Evolutionary conservation across 495 filamentous ascomycete species (phyloP).

Genomic region (Daldinia childiae): DNA sequence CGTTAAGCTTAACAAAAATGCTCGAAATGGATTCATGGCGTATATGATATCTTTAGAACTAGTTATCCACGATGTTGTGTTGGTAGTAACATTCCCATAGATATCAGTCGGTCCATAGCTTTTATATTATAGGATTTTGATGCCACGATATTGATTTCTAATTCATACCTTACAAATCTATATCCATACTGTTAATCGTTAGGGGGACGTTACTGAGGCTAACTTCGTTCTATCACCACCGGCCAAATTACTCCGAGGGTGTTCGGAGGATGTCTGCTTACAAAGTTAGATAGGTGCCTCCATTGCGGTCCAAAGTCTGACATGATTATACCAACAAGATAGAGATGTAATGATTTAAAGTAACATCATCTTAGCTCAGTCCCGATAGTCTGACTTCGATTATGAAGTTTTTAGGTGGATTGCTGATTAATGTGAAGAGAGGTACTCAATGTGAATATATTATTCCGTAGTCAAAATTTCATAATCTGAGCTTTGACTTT

Average conservation of each 20-base stretch:
- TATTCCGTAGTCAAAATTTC: neutral
- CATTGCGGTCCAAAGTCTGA: neutral
- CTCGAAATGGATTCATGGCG: neutral
- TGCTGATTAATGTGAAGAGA: neutral
- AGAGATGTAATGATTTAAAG: neutral
- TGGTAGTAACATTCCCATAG: neutral
- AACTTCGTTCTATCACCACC: neutral
- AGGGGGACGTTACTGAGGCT: neutral
- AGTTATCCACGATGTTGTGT: neutral
- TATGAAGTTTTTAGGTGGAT: no score
- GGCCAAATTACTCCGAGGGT: neutral
- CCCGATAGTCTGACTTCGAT: neutral
- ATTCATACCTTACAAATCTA: neutral
- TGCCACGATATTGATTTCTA: neutral
- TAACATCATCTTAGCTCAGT: neutral
- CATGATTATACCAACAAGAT: no score
- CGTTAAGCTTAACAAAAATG: neutral
- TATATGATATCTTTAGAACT: neutral
- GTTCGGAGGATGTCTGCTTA: neutral
- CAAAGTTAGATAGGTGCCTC: neutral
- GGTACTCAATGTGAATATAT: neutral
- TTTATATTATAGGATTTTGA: neutral
- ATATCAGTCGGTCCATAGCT: neutral
- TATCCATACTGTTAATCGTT: neutral
- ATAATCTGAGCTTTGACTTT: neutral